phyloP scores from a whole-genome alignment of 176 grass and related monocot genomes.

The Zoysia japonica region DNA sequence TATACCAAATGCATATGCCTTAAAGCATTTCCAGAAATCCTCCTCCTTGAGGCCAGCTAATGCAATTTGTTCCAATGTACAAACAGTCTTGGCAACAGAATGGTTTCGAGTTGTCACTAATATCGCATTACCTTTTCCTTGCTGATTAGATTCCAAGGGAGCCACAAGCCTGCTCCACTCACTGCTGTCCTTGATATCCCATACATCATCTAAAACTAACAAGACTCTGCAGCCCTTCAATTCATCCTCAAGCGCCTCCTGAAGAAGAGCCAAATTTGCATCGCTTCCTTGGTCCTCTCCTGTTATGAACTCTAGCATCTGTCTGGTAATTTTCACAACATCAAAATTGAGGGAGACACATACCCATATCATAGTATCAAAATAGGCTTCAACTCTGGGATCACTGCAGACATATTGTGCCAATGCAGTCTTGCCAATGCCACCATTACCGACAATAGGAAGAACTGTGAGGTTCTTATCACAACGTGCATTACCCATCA shows the following conservation, averaged over 20 bases:
- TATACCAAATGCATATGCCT: conserved; percentile 37
- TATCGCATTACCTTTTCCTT: conserved; percentile 22
- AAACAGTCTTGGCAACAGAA: conserved; percentile 18
- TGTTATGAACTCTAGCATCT: conserved; percentile 32
- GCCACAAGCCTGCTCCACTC: conserved; percentile 21
- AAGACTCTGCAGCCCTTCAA: conserved; percentile 34
- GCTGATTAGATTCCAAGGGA: conserved; percentile 16
- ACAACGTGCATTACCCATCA: conserved; percentile 5
- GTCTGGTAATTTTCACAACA: conserved; percentile 15
- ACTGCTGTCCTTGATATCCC: conserved; percentile 25
- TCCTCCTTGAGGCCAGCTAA: conserved; percentile 26
- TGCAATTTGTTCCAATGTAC: conserved; percentile 1
- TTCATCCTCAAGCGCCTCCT: conserved; percentile 11
- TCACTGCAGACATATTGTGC: conserved; percentile 32
- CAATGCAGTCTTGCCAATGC: conserved; percentile 38
- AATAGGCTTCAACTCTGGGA: conserved; percentile 11
- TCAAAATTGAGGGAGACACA: conserved; percentile 33
- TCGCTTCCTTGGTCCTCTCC: neutral
- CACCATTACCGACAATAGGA: conserved; percentile 29
- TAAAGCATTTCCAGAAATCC: conserved; percentile 41
- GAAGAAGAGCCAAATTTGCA: neutral
- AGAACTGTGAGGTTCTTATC: conserved; percentile 8
- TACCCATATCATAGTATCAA: conserved; percentile 28
- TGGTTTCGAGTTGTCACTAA: conserved; percentile 37
- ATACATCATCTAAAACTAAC: conserved; percentile 48